phyloP scores from a whole-genome alignment of 2,329 filamentous ascomycete genomes.

The Thelonectria discophora region DNA sequence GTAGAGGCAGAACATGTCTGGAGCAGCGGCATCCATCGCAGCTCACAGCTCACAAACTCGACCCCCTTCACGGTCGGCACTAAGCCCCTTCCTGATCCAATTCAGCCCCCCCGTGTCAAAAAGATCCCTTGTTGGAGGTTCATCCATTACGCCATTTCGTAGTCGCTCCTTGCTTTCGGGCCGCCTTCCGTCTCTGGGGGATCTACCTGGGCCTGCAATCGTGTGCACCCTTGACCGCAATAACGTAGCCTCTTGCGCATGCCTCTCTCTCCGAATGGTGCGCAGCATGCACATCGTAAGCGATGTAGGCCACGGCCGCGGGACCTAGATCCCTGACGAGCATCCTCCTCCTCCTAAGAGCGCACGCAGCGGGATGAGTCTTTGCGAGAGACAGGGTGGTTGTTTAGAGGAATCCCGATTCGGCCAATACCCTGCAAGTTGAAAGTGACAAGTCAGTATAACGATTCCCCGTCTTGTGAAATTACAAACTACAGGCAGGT shows the following conservation, averaged over 20 bases:
- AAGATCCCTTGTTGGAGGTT: conserved; percentile 15
- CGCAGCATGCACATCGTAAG: neutral
- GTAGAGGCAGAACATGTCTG: neutral
- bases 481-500: neutral
- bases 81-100: neutral
- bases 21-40: neutral
- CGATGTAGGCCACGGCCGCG: neutral
- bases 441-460: conserved; percentile 35
- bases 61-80: neutral
- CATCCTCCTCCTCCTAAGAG: neutral
- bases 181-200: conserved; percentile 19
- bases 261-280: neutral
- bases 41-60: neutral
- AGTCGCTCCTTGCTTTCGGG: conserved; percentile 28
- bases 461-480: conserved; percentile 17
- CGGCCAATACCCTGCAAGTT: conserved; percentile 63
- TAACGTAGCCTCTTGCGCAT: neutral
- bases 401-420: conserved; percentile 67
- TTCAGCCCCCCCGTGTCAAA: conserved; percentile 11
- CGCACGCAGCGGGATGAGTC: conserved; percentile 22
- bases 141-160: conserved; percentile 22
- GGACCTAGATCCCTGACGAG: neutral
- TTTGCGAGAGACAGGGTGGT: conserved; percentile 22
- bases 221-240: conserved; percentile 15
- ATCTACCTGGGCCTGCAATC: conserved; percentile 9